Evolutionary conservation across 331 rosid species (phyloP).

Genomic region (Quercus tomentella): DNA sequence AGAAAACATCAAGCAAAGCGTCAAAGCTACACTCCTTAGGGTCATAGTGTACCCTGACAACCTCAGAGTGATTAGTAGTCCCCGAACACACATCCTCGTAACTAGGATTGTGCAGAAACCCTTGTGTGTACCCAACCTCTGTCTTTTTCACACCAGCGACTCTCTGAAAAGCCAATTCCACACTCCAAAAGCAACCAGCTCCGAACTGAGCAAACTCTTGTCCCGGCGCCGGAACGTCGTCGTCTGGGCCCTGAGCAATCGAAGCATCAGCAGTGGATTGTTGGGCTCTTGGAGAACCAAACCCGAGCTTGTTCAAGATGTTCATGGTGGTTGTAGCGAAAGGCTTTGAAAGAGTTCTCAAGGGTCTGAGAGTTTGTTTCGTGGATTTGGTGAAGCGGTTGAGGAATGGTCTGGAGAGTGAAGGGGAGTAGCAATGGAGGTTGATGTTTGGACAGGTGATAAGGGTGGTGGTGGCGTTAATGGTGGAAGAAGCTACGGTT

Average conservation of each 20-base stretch:
- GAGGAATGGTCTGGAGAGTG: conserved; percentile 16
- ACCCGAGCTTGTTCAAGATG: conserved; percentile 67
- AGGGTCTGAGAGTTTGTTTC: conserved; percentile 28
- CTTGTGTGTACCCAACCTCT: conserved; percentile 86
- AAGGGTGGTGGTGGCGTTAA: conserved; percentile 32
- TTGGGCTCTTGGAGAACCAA: conserved; percentile 48
- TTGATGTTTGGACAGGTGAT: conserved; percentile 6
- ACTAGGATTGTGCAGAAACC: conserved; percentile 63
- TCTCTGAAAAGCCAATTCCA: conserved; percentile 86
- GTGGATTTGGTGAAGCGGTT: conserved; percentile 36
- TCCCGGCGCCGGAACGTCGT: conserved; percentile 70
- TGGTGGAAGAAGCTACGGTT: conserved; percentile 38
- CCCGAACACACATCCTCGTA: conserved; percentile 90
- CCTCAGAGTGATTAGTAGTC: conserved; percentile 64
- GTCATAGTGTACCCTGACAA: conserved; percentile 83
- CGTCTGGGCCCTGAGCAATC: conserved; percentile 77
- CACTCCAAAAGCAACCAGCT: conserved; percentile 98
- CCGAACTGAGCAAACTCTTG: conserved; percentile 89
- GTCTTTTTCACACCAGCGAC: conserved; percentile 76
- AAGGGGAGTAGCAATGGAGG: conserved; percentile 4
- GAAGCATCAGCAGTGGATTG: conserved; percentile 50
- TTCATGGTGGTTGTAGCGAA: conserved; percentile 48
- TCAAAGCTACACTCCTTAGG: conserved; percentile 65
- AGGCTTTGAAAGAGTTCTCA: conserved; percentile 24
- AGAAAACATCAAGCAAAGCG: conserved; percentile 69